Base-by-base conservation (phyloP, 2,329 filamentous ascomycete genomes). In the Tricladium varicosporioides region DNA sequence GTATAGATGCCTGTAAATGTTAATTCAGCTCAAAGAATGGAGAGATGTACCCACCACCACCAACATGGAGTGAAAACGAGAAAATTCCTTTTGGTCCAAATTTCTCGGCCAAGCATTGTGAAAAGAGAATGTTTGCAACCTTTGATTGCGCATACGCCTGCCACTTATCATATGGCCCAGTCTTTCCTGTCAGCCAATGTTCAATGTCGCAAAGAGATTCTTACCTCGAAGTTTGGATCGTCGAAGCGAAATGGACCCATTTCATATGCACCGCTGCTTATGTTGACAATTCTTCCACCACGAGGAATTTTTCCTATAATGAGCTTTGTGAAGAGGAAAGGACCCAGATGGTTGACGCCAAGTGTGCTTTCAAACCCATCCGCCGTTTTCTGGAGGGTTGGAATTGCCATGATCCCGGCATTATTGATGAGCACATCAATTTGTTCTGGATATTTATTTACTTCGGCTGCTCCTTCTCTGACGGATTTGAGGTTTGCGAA, bases 301-400 rank as follows among this genome's bases (percentile, higher is more conserved):
- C 36, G 10, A 10, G n/a, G 4, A n/a, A 40, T 11, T 40, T 71
- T 64, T 0, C 51, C 48, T 27, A 33, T 32, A 18, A 83, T 70
- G 2, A 80, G 73, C 18, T 78, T 69, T 61, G 80, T 78, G 15
- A 83, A 73, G 0, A 82, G 73, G 69, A 82, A 83, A 59, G 81
- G 77, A 15, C 70, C 73, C 3, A 84, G 69, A 62, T 83, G 76
- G 64, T 82, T 82, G 14, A 73, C 76, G 49, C 74, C 79, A 56
- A 83, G 76, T 56, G 82, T 78, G 0, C 67, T 65, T 60, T 83
- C 80, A 62, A 75, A 75, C 31, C 76, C 77, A 54, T 80, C 77
- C 19, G 60, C 60, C 7, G 70, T 56, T 18, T 31, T n/a, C 16
- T 62, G 56, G 16, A 36, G 45, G 5, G 57, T 22, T 5, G 42